Base-by-base conservation (phyloP, 352 stramenopile genomes). In the Globisporangium nagaii region DNA sequence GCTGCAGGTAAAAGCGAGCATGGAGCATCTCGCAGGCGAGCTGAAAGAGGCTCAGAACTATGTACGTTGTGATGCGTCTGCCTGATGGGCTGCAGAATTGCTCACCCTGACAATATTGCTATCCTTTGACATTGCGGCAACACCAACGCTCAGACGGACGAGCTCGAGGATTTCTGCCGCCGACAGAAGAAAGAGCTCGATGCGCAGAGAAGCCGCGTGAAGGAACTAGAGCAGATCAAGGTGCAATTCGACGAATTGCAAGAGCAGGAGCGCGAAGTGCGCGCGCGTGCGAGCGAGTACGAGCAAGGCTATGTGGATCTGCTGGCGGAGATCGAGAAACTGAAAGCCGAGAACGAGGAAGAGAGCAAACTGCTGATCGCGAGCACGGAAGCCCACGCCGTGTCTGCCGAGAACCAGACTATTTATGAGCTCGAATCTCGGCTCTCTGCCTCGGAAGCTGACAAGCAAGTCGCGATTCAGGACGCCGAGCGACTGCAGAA, bases 231-330 rank as follows among this genome's bases (percentile, higher is more conserved):
- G 52, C 55, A 55, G 19, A n/a, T 68, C 28, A 34, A 85, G 59
- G 10, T n/a, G 5, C 22, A 52, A 9, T 65, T 63, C 15, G 61
- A 84, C 3, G 65, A 58, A 19, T 44, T 87, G n/a, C 55, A 73
- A 43, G 44, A 76, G 5, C 63, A 79, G 9, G 66, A 81, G 15
- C 61, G 49, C 1, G 73, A 81, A 13, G 44, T 69, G 1, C 66
- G 73, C 5, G 68, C 58, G 12, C 64, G 71, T 30, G 72, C 77
- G 22, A 67, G 56, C 11, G 75, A 90, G 48, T 90, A 87, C 48
- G 79, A 90, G 36, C 79, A 87, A 53, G 75, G 71, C 3, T 90
- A 88, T 52, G 55, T 87, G 56, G 42, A 69, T 13, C 43, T 90
- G 27, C 46, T 90, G 19, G 58, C 60, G 6, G 74, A 85, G 49